Base-by-base conservation (phyloP, 768 basidiomycete species). In the Pleurotus cornucopiae region DNA sequence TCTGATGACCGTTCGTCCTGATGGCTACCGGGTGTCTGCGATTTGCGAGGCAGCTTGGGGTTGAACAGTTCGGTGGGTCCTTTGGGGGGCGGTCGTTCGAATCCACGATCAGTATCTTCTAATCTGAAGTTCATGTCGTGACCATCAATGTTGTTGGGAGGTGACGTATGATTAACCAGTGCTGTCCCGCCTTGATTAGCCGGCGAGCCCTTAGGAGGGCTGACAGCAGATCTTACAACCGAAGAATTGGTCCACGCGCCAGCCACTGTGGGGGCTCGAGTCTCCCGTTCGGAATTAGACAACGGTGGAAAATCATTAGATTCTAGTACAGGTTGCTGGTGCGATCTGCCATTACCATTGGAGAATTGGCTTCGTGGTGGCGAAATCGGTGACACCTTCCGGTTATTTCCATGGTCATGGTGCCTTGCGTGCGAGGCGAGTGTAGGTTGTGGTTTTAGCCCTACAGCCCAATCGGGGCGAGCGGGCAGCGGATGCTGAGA, bases 401-500 rank as follows among this genome's bases (percentile, higher is more conserved):
- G 76, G 61, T 63, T 76, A 13, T 20, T 52, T 47, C 18, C 45
- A 58, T 78, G 75, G 47, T 86, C 83, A 57, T 82, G 82, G 63
- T 84, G 80, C 7, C 84, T 77, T 20, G 70, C 57, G 23, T 72
- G 72, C 26, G 78, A 46, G 60, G 88, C 81, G 23, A 88, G 68
- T 11, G 83, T 88, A 25, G 86, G 84, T 58, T 89, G 86, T 0
- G 89, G 82, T 66, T 87, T 90, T 34, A 93, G 75, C 13, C 89
- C 89, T 3, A 93, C 88, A 14, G 91, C 91, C 91, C 92, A 94
- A 67, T 94, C 91, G 40, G 91, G 91, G 56, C 91, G 79, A 2
- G 89, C 73, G 3, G 91, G 91, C 39, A 94, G 76, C 12, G 91
- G 91, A 71, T 91, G 77, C 61, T 78, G 79, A 18, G 86, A 88